Evolutionary conservation across 139 green algal species (phyloP).

Genomic region (Parachlorella kessleri): DNA sequence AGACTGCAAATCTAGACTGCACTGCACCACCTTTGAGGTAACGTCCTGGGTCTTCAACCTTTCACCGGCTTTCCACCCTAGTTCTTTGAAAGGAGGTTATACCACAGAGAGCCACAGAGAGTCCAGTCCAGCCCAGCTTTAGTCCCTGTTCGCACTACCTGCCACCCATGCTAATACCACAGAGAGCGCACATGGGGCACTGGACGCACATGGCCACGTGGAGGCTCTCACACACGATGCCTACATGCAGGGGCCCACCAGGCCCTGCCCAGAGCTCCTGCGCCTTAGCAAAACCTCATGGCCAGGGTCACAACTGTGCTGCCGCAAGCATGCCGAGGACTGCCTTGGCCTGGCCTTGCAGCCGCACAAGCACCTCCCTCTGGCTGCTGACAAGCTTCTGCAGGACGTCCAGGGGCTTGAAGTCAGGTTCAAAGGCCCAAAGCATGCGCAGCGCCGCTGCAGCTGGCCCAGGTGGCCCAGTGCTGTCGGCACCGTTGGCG

Average conservation of each 20-base stretch:
- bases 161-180: no score
- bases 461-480: background rate
- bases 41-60: no score
- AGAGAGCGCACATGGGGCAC: no score
- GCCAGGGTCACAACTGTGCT: background rate
- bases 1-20: no score
- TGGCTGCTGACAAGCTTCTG: constrained; percentile 9
- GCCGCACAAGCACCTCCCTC: constrained; percentile 2
- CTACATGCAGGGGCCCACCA: background rate
- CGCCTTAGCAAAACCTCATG: background rate
- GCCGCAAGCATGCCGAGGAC: background rate
- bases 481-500: background rate
- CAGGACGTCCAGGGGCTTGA: background rate
- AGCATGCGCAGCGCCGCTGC: background rate
- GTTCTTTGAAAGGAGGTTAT: no score
- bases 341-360: background rate
- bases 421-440: constrained; percentile 24
- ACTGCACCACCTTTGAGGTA: no score
- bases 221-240: background rate
- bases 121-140: no score
- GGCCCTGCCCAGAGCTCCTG: background rate
- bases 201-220: background rate
- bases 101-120: background rate
- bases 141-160: no score
- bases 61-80: no score